phyloP scores from a whole-genome alignment of 257 asterid species.

The Fraxinus americana region DNA sequence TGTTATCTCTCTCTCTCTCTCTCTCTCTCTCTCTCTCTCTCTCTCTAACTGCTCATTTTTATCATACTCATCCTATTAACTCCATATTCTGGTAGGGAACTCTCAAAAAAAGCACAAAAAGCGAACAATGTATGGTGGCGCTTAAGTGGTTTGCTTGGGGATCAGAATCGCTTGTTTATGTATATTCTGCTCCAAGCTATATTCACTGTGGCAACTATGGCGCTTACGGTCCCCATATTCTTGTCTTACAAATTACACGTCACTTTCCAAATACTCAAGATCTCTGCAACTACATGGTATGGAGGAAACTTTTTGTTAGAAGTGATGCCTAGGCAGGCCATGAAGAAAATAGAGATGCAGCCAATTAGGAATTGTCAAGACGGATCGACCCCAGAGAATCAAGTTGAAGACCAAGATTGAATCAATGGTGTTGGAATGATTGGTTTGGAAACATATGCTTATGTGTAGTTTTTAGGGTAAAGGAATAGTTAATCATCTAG shows the following conservation, averaged over 20 bases:
- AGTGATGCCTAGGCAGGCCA: constrained; percentile 94
- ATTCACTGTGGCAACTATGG: constrained; percentile 86
- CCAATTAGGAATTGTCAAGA: constrained; percentile 34
- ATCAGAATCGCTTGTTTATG: constrained; percentile 88
- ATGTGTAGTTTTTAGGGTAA: neutral
- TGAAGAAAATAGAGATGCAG: constrained; percentile 68
- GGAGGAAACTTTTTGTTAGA: constrained; percentile 92
- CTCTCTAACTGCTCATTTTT: neutral
- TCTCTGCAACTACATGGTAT: constrained; percentile 86
- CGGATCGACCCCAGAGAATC: constrained; percentile 24
- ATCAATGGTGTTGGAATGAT: neutral
- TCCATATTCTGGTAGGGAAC: constrained; percentile 55
- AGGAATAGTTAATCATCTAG: neutral
- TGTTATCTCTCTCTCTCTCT: constrained; percentile 6
- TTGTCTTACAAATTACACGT: constrained; percentile 70
- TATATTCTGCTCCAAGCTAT: constrained; percentile 83
- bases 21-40: constrained; percentile 14
- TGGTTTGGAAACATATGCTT: neutral
- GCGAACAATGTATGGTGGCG: constrained; percentile 97
- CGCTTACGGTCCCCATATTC: constrained; percentile 87
- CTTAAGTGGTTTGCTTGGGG: constrained; percentile 87
- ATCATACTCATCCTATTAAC: neutral
- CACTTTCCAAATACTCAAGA: constrained; percentile 80
- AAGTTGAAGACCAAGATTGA: neutral
- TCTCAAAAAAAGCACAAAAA: constrained; percentile 90